These are phyloP conservation scores for Pseudotsuga menziesii DNA, from an alignment of 75 land plant genomes.

Conservation along the genomic window DNA sequence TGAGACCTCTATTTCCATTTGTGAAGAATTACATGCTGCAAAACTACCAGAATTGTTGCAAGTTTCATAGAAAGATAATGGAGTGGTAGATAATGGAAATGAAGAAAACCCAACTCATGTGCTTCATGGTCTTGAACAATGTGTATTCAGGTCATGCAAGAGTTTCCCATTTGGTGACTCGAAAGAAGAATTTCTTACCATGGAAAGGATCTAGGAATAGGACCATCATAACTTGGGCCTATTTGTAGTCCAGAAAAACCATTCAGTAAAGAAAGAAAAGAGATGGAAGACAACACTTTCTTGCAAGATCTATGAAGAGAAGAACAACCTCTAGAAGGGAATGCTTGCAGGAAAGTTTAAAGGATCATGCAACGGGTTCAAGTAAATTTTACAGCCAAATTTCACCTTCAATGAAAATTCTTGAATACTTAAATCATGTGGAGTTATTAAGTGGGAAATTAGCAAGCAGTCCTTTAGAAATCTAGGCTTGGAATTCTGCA, in stretches of 20 bases:
- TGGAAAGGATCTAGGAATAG: slow-evolving; percentile 4
- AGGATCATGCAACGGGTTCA: too few relatives aligned
- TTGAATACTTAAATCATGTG: too few relatives aligned
- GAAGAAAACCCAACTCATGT: not conserved
- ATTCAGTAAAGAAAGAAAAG: not conserved
- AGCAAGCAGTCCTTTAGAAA: too few relatives aligned
- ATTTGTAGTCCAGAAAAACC: too few relatives aligned
- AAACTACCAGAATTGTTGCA: not conserved
- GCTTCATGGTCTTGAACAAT: too few relatives aligned
- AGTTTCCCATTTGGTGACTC: too few relatives aligned
- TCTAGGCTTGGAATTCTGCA: not conserved
- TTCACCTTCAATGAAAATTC: not conserved
- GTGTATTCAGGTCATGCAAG: too few relatives aligned
- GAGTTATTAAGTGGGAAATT: too few relatives aligned
- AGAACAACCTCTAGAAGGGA: not conserved
- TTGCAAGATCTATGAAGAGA: slow-evolving; percentile 8
- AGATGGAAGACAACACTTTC: slow-evolving; percentile 5
- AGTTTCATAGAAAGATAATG: slow-evolving; percentile 1
- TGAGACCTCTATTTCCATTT: not conserved
- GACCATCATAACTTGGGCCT: not conserved
- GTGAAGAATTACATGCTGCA: not conserved
- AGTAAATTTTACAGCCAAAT: too few relatives aligned
- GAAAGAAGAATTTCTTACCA: not conserved
- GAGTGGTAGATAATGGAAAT: not conserved
- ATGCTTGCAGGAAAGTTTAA: slow-evolving; percentile 5